Evolutionary conservation across 176 grass and related monocot genomes (phyloP).

Genomic region (Phragmites australis): DNA sequence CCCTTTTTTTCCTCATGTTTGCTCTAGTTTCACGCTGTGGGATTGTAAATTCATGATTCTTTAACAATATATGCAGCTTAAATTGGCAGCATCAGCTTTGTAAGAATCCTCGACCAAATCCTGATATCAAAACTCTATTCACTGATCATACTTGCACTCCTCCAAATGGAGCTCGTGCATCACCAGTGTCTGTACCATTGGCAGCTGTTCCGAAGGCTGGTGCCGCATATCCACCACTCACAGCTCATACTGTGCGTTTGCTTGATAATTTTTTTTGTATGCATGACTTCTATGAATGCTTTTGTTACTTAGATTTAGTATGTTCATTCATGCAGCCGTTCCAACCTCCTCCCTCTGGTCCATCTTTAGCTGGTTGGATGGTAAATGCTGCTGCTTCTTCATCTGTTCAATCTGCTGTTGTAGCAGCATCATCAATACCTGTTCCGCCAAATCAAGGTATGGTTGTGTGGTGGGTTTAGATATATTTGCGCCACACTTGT

Average conservation of each 20-base stretch:
- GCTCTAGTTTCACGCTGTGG: neutral
- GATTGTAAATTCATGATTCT: conserved; percentile 13
- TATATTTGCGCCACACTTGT: conserved; percentile 23
- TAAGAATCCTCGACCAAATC: conserved; percentile 90
- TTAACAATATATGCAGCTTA: conserved; percentile 61
- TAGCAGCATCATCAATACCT: conserved; percentile 68
- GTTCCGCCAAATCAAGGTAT: conserved; percentile 86
- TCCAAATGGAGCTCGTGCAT: conserved; percentile 74
- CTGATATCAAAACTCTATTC: conserved; percentile 98
- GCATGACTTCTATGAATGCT: conserved; percentile 13
- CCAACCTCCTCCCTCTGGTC: conserved; percentile 67
- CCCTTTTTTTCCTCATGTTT: conserved; percentile 15
- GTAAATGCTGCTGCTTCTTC: conserved; percentile 67
- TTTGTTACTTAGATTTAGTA: conserved; percentile 34
- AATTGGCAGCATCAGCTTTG: conserved; percentile 99
- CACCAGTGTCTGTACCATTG: conserved; percentile 78
- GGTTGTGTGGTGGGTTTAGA: conserved; percentile 28
- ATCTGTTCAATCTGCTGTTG: conserved; percentile 79
- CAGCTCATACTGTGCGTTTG: conserved; percentile 66
- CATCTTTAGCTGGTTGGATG: conserved; percentile 97
- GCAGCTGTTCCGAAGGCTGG: conserved; percentile 82
- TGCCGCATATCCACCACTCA: conserved; percentile 65
- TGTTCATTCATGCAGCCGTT: conserved; percentile 56
- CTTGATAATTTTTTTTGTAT: conserved; percentile 16
- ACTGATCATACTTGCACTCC: conserved; percentile 80